Conservation (phyloP, 1,139 yeast species). For the Sugiyamaella grinbergsii region DNA sequence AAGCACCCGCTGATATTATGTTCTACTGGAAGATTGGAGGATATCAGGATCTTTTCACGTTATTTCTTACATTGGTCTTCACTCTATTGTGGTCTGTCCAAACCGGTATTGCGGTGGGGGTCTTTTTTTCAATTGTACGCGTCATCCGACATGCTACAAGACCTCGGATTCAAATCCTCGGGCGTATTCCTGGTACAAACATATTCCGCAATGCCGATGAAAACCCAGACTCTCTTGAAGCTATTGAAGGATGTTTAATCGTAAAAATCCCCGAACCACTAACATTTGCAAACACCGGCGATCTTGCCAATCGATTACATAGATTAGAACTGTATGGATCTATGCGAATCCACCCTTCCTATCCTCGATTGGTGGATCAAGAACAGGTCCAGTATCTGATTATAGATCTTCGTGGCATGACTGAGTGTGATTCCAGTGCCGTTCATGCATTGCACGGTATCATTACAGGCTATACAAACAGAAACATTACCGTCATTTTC, state of each 20-base stretch:
- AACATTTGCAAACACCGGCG: slow-evolving; percentile 88
- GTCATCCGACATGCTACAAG: slow-evolving; percentile 83
- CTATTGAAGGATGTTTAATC: slow-evolving; percentile 81
- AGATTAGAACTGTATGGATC: slow-evolving; percentile 87
- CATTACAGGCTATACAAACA: slow-evolving; percentile 52
- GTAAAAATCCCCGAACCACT: slow-evolving; percentile 91
- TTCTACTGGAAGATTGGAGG: slow-evolving; percentile 79
- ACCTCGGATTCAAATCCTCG: slow-evolving; percentile 87
- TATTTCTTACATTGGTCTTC: slow-evolving; percentile 67
- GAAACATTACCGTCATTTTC: slow-evolving; percentile 64
- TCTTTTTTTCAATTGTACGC: slow-evolving; percentile 73
- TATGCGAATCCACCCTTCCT: slow-evolving; percentile 79
- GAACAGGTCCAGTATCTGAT: slow-evolving; percentile 67
- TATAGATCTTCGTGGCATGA: slow-evolving; percentile 85
- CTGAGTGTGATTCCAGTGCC: slow-evolving; percentile 84
- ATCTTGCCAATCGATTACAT: slow-evolving; percentile 69
- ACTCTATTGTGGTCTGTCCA: slow-evolving; percentile 85
- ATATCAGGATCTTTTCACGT: slow-evolving; percentile 73
- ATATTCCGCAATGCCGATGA: slow-evolving; percentile 76
- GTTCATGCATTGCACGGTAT: slow-evolving; percentile 71
- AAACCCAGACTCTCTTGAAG: slow-evolving; percentile 50
- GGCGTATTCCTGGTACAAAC: slow-evolving; percentile 76
- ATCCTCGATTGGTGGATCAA: slow-evolving; percentile 56
- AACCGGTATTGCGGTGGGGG: slow-evolving; percentile 85
- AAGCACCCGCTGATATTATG: slow-evolving; percentile 75